Evolutionary conservation across 345 rosid species (phyloP).

Genomic region (Salix viminalis): DNA sequence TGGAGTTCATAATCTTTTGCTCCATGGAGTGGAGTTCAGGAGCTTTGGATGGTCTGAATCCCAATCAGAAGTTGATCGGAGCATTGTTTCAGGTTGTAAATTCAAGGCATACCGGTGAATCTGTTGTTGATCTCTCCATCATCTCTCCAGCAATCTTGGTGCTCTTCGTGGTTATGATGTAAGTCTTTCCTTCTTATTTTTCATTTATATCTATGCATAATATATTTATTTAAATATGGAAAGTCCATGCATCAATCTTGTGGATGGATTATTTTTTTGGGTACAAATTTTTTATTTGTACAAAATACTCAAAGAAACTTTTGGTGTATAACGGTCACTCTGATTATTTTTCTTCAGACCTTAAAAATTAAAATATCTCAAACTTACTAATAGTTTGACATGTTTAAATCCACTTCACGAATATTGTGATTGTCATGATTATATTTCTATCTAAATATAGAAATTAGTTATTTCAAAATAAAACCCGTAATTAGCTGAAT

Average conservation of each 20-base stretch:
- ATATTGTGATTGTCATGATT: no score
- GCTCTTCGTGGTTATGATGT: slow-evolving; percentile 32
- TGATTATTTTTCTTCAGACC: no score
- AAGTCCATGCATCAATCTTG: no score
- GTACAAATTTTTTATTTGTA: neutral
- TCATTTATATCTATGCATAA: neutral
- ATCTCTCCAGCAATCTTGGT: slow-evolving; percentile 30
- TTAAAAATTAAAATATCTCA: no score
- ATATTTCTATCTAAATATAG: no score
- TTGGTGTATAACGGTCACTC: no score
- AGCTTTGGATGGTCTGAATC: slow-evolving; percentile 32
- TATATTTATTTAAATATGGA: no score
- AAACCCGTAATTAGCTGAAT: no score
- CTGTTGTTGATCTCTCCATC: slow-evolving; percentile 20
- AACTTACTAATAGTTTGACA: no score
- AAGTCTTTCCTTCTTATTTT: slow-evolving; percentile 3
- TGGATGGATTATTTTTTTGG: neutral
- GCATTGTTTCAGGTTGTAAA: slow-evolving; percentile 24
- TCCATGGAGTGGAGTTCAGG: slow-evolving; percentile 51
- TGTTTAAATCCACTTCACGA: no score
- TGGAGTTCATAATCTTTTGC: slow-evolving; percentile 31
- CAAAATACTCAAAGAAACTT: no score
- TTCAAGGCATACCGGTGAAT: slow-evolving; percentile 37
- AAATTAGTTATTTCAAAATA: no score
- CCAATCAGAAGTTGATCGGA: slow-evolving; percentile 32